Evolutionary conservation across 2,329 filamentous ascomycete genomes (phyloP).

Genomic region (Capronia coronata): DNA sequence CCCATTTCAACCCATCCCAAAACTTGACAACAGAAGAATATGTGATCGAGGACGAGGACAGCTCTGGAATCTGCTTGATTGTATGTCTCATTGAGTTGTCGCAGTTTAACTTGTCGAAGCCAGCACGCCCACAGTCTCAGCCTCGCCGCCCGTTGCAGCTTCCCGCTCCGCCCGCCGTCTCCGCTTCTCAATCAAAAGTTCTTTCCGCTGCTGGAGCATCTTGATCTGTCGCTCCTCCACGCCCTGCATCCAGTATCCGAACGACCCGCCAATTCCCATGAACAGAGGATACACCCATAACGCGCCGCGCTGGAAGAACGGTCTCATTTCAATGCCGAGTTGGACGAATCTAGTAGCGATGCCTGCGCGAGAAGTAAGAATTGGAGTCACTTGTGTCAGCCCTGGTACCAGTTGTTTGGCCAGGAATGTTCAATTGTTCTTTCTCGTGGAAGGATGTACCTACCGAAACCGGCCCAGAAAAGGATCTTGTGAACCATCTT

Average conservation of each 20-base stretch:
- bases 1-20: neutral
- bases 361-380: constrained; percentile 52
- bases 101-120: constrained; percentile 26
- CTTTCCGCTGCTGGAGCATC: constrained; percentile 71
- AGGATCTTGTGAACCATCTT: constrained; percentile 47
- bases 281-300: constrained; percentile 92
- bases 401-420: no score
- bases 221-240: constrained; percentile 77
- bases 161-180: constrained; percentile 66
- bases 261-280: constrained; percentile 75
- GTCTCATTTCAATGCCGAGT: constrained; percentile 96
- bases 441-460: no score
- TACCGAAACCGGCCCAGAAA: constrained; percentile 74
- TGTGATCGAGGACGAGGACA: no score
- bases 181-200: constrained; percentile 80
- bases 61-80: no score
- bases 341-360: constrained; percentile 90
- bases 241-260: constrained; percentile 94
- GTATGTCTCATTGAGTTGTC: no score
- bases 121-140: constrained; percentile 23
- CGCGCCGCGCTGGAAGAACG: constrained; percentile 75
- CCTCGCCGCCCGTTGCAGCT: constrained; percentile 33
- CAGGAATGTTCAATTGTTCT: no score
- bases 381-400: constrained; percentile 8
- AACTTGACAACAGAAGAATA: no score